Evolutionary conservation across 2,329 filamentous ascomycete species (phyloP), one percentile per base, ranked within the genome.

Genomic region (Colletotrichum endophyticum): DNA sequence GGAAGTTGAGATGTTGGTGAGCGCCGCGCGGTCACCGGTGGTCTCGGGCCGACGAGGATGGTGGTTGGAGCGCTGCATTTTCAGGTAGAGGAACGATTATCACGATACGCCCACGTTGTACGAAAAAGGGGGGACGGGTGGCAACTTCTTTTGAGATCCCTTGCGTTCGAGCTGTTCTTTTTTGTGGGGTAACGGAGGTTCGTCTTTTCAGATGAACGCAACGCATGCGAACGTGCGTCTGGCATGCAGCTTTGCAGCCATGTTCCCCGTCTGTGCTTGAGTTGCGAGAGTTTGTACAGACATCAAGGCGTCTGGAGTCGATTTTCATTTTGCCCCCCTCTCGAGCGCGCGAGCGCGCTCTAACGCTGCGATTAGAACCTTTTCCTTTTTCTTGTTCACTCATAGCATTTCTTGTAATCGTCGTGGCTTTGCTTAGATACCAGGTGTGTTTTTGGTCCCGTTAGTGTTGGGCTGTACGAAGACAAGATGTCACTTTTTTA

Each of bases 1-100:
- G 85, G 83, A 90, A 85, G 80, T 80, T 92, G 79, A 84, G 90
- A 81, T 93, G 86, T 78, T 92, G 90, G 90, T 92, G 30, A 64
- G 61, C 61, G 22, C 32, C 16, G 61, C 22, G 16, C 36, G 34
- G 34, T 13, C 32, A 12, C n/a, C 44, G 44, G 44, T 25, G 44
- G 44, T 4, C 56, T 59, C 16, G 56, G 56, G 22, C 56, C 4
- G n/a, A 53, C 44, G 11, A 22, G 44, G n/a, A 53, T 53, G 44
- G n/a, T 22, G 44, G 44, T 53, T 53, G 44, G 12, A 53, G 44
- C 44, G 44, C n/a, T 59, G 56, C 22, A 27, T 59, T 67, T 25
- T 8, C 16, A 44, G 13, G 19, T 36, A 11, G 32, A n/a, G n/a
- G 8, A 53, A 53, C n/a, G 44, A 53, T 53, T 53, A 53, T 53